These are phyloP conservation scores for Cicer cuneatum DNA, from an alignment of 306 rosid species.

Conservation along the genomic window DNA sequence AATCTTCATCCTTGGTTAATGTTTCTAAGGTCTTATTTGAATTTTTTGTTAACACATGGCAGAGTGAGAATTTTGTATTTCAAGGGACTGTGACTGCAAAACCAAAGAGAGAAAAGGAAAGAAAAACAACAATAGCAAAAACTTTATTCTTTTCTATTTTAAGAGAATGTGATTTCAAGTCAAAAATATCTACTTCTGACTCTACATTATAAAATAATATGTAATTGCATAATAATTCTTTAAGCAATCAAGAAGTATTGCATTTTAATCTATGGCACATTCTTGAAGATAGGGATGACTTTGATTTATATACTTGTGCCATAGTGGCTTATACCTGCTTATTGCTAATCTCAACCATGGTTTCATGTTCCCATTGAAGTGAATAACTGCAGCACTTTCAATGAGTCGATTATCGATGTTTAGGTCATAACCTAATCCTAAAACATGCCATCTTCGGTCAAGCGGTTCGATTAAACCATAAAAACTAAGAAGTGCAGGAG, in stretches of 20 bases:
- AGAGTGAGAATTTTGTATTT: constrained; percentile 25
- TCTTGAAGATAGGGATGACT: constrained; percentile 74
- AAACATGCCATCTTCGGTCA: constrained; percentile 97
- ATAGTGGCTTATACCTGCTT: constrained; percentile 80
- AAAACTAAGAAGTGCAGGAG: constrained; percentile 84
- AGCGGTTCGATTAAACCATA: constrained; percentile 94
- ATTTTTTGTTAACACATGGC: too few relatives aligned
- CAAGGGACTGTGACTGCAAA: constrained; percentile 47
- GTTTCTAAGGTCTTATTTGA: too few relatives aligned
- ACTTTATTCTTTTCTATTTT: constrained; percentile 35
- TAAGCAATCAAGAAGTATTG: constrained; percentile 58
- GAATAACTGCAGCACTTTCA: constrained; percentile 88
- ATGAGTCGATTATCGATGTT: constrained; percentile 78
- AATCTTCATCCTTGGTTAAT: too few relatives aligned
- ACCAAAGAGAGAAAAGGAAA: constrained; percentile 3
- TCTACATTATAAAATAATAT: constrained; percentile 43
- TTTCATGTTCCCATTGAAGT: constrained; percentile 92
- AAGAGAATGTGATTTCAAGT: constrained; percentile 52
- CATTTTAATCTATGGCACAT: constrained; percentile 68
- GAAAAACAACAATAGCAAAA: constrained; percentile 6
- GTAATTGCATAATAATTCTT: constrained; percentile 46
- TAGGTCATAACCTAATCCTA: constrained; percentile 86
- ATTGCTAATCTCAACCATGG: constrained; percentile 93
- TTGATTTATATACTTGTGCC: constrained; percentile 78
- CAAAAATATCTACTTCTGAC: constrained; percentile 74